phyloP scores from a whole-genome alignment of 2,329 filamentous ascomycete genomes.

The Metarhizium rileyi region DNA sequence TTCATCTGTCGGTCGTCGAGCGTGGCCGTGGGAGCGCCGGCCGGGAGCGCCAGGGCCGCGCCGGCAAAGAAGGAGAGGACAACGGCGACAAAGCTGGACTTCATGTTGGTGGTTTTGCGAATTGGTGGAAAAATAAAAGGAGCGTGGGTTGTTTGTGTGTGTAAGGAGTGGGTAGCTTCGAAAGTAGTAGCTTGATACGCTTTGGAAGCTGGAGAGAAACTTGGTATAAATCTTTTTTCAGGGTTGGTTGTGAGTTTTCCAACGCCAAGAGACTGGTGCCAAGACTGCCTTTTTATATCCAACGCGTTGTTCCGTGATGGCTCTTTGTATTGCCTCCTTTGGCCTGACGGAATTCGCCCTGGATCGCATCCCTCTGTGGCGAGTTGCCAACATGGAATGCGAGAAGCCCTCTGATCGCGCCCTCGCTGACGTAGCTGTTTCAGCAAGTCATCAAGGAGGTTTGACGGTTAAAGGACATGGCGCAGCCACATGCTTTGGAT shows the following conservation, averaged over 20 bases:
- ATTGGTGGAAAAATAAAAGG: background rate
- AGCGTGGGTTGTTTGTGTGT: background rate
- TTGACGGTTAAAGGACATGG: no score
- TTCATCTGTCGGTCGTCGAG: constrained; percentile 4
- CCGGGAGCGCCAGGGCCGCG: constrained; percentile 3
- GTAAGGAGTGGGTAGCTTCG: background rate
- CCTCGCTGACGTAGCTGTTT: background rate
- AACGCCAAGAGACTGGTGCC: background rate
- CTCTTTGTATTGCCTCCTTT: background rate
- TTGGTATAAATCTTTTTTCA: background rate
- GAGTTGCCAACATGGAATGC: background rate
- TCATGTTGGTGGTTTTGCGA: constrained; percentile 4
- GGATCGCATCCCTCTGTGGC: background rate
- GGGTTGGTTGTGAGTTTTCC: background rate
- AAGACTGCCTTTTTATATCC: background rate
- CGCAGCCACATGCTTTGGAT: no score
- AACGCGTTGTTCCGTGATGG: background rate
- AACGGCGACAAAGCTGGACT: constrained; percentile 1
- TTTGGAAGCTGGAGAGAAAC: background rate
- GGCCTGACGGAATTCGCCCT: no score
- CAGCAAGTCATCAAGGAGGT: no score
- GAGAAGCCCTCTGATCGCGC: background rate
- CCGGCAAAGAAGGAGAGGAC: constrained; percentile 4
- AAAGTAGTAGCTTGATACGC: background rate
- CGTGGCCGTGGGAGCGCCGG: background rate